Base-by-base conservation (phyloP, 768 basidiomycete genomes). In the Rhodotorula kratochvilovae region DNA sequence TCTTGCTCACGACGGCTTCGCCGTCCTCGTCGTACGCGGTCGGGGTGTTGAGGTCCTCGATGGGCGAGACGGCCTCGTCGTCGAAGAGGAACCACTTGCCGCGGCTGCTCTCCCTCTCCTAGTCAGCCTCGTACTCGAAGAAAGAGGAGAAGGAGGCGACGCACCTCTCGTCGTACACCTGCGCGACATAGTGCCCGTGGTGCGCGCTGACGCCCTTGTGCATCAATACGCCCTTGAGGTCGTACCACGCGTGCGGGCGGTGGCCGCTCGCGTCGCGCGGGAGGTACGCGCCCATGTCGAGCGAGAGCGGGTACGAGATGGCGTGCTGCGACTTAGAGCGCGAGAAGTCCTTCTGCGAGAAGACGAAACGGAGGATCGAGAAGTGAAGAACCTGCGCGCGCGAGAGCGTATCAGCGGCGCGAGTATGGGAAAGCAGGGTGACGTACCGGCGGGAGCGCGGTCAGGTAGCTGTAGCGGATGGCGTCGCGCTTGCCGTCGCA, bases 201-300 rank as follows among this genome's bases (percentile, higher is more conserved):
- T 96, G 90, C 43, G 94, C 95, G 79, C 90, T 93, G n/a, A 85
- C 76, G 10, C 95, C 95, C 78, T 91, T 91, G 81, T 98, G 95
- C 68, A 92, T 80, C 19, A 98, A 81, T 17, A 97, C 86, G 6
- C 90, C 94, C 62, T 88, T 85, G 60, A 98, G 81, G 62, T 94
- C 89, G 76, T 97, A 98, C n/a, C 85, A 74, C 1, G 76, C 70
- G 55, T 83, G 21, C 35, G 35, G 79, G 71, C 6, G 19, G 46
- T 55, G 51, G 33, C 7, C 35, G 11, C 54, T n/a, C 17, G 43
- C 65, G 25, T 53, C 50, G 17, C 16, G 43, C 21, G 70, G 61
- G 23, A 91, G 73, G 78, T 87, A 92, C 39, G 78, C 83, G 61
- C 81, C 82, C 90, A 98, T 91, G 76, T 91, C 85, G 27, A 96